Evolutionary conservation across 768 basidiomycete genomes (phyloP), one percentile per base, ranked within the genome.

Genomic region (Lanmaoa pseudosensibilis): DNA sequence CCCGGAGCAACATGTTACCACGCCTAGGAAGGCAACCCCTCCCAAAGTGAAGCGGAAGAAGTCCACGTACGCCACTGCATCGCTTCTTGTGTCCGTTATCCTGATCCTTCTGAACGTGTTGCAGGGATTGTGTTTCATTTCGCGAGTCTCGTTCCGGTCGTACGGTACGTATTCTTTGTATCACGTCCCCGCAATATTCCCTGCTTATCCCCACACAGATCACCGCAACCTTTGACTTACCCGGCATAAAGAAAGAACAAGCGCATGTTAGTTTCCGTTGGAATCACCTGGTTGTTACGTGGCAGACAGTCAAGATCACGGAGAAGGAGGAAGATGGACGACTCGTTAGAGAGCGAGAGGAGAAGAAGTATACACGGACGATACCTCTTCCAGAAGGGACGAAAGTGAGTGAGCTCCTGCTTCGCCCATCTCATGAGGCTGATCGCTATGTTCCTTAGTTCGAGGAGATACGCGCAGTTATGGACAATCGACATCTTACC

Each of bases 321-420:
- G 88, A 90, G 67, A 80, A 78, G 73, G 79, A 82, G 59, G 86
- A 90, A 57, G 78, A 79, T 21, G 85, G 80, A 21, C 75, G 79
- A 13, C 65, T 84, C n/a, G 75, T 87, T 32, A 77, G 86, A 54
- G 88, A 90, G 61, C 75, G 83, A 52, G 75, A 82, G 50, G 82
- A 87, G 68, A 83, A 79, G 65, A 81, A 81, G 61, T 83, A 82
- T 62, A 83, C 83, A 58, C 79, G 88, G 57, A 85, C 84, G 25
- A 78, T 89, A 38, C 87, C 88, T 11, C 71, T 91, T 16, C 86
- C 89, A 13, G 86, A 89, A 56, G 88, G 86, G 44, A 88, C 89
- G 21, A 83, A 78, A 69, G 87, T 86, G 62, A 69, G 81, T 65
- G 12, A 37, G 11, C 34, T 50, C 44, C 32, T 44, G 11, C n/a